These are phyloP conservation scores for Thielaviopsis punctulata DNA, from an alignment of 2,329 filamentous ascomycete species.

Conservation along the genomic window DNA sequence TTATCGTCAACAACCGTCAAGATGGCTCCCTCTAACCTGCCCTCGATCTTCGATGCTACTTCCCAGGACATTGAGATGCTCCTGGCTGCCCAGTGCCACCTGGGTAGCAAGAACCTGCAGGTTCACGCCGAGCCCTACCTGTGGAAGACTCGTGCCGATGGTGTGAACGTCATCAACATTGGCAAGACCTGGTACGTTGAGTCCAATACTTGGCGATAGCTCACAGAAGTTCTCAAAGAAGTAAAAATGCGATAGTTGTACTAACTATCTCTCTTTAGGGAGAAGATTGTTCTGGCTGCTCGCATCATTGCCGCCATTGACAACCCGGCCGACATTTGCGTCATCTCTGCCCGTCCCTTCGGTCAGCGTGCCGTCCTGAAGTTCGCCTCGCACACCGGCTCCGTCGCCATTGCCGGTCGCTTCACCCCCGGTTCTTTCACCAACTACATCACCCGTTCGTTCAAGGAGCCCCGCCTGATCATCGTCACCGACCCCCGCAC, in stretches of 20 bases:
- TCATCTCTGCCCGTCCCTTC: constrained; percentile 98
- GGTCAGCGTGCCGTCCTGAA: constrained; percentile 99
- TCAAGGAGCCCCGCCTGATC: constrained; percentile 99
- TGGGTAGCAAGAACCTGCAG: constrained; percentile 98
- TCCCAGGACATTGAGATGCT: constrained; percentile 99
- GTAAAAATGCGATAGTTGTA: background rate
- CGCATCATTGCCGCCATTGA: constrained; percentile 98
- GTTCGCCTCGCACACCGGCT: constrained; percentile 97
- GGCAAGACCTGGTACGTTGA: constrained; percentile 91
- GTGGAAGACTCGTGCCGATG: constrained; percentile 98
- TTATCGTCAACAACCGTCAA: constrained; percentile 36
- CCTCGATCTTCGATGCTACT: constrained; percentile 90
- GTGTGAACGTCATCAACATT: constrained; percentile 98
- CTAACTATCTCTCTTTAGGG: constrained; percentile 39
- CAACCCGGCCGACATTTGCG: constrained; percentile 98
- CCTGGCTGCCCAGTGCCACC: constrained; percentile 87
- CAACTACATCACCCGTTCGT: constrained; percentile 99
- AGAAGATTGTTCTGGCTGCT: constrained; percentile 98
- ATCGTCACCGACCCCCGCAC: constrained; percentile 99
- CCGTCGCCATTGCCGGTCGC: constrained; percentile 93
- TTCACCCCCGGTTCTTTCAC: constrained; percentile 99
- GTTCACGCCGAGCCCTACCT: constrained; percentile 99
- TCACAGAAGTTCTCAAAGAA: background rate
- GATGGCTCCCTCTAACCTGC: constrained; percentile 92
- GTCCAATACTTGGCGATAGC: background rate